Base-by-base conservation (phyloP, 192 early-diverging fungal genomes). In the Spizellomyces punctatus region DNA sequence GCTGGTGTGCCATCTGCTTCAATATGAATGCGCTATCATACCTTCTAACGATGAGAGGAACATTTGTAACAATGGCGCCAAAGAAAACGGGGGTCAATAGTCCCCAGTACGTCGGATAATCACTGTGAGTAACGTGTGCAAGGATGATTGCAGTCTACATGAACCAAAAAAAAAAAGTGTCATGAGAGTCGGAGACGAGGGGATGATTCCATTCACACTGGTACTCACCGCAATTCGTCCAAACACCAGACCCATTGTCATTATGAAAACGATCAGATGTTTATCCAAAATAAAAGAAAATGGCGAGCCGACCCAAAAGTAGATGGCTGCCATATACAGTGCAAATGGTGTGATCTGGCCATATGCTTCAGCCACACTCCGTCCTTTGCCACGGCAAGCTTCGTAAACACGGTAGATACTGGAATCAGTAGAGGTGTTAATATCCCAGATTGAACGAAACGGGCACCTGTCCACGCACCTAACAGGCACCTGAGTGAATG, bases 71-170 rank as follows among this genome's bases (percentile, higher is more conserved):
- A n/a, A 85, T 71, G 4, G 89, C 90, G 17, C 93, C 95, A 6
- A 91, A 8, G 22, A 90, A 78, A 52, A 95, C 71, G 21, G 94
- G 95, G 36, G 91, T 73, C 70, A 93, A 73, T 63, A 94, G 83
- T 22, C 90, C 88, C 12, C 91, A 92, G 80, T 89, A 96, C 70
- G 84, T 89, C 47, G 95, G 95, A 81, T 91, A 96, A 36, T 77
- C 72, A 73, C 82, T 87, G 80, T 93, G 91, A 41, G 92, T 93
- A 49, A 96, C 84, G 63, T 96, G 95, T 27, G 92, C 90, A 76
- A 96, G 76, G 63, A 96, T 94, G 62, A 96, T 94, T 69, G 94
- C 92, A 70, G 92, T 91, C 64, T 62, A 70, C 17, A 44, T 42
- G n/a, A 42, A 43, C 47, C 12, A n/a, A 45, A 10, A n/a, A 22